Conservation (phyloP, 306 rosid genomes). For the Bauhinia variegata region DNA sequence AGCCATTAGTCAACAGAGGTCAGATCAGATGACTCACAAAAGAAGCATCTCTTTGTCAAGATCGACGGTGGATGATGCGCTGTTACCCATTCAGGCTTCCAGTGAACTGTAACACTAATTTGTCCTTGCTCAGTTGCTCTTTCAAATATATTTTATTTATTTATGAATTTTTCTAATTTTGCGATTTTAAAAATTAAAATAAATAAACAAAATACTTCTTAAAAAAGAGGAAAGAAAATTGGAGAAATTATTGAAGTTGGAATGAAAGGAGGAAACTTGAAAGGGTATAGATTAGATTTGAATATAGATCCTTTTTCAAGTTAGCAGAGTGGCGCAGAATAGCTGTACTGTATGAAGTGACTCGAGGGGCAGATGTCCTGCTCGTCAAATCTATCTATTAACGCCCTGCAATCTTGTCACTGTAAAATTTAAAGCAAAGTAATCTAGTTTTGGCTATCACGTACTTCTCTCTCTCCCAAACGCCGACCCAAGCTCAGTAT, state of each 20-base stretch:
- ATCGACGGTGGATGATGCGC: conserved; percentile 46
- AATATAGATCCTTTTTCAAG: conserved; percentile 36
- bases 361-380: conserved; percentile 74
- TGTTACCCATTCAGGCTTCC: conserved; percentile 48
- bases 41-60: conserved; percentile 37
- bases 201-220: background rate
- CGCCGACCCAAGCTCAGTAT: conserved; percentile 25
- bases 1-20: conserved; percentile 34
- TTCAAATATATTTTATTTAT: conserved; percentile 18
- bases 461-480: background rate
- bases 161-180: background rate
- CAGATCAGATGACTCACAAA: conserved; percentile 45
- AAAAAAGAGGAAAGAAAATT: conserved; percentile 30
- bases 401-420: conserved; percentile 38
- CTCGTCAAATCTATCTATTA: conserved; percentile 83
- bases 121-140: conserved; percentile 17
- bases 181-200: too few species aligned
- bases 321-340: conserved; percentile 55
- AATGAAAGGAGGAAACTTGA: background rate
- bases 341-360: conserved; percentile 70
- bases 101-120: conserved; percentile 13
- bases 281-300: too few species aligned
- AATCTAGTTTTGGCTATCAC: conserved; percentile 39
- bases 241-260: conserved; percentile 33
- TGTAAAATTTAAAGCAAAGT: conserved; percentile 32